phyloP scores from a whole-genome alignment of 2,329 filamentous ascomycete species.

The Clonostachys byssicola region DNA sequence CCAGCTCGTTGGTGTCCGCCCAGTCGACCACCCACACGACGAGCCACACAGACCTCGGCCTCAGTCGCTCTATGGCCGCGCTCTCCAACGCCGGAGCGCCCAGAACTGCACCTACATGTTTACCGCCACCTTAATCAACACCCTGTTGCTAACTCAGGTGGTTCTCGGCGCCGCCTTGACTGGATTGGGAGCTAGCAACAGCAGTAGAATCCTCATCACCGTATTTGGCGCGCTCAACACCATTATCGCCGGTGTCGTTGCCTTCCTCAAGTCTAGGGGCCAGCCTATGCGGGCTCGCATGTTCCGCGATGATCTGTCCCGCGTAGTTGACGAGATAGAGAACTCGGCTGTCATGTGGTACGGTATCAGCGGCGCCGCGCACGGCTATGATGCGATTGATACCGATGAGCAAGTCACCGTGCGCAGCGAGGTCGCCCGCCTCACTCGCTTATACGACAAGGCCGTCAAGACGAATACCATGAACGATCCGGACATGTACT shows the following conservation, averaged over 20 bases:
- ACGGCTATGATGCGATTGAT: constrained; percentile 12
- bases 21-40: constrained; percentile 6
- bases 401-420: constrained; percentile 13
- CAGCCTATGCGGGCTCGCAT: constrained; percentile 12
- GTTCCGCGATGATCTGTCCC: constrained; percentile 12
- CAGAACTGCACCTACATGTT: constrained; percentile 9
- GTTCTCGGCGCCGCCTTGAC: constrained; percentile 12
- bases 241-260: constrained; percentile 12
- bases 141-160: constrained; percentile 10
- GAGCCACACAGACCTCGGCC: constrained; percentile 6
- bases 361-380: constrained; percentile 8
- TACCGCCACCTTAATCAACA: constrained; percentile 11
- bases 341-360: constrained; percentile 14
- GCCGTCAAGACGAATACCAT: constrained; percentile 12
- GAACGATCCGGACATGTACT: constrained; percentile 13
- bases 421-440: constrained; percentile 11
- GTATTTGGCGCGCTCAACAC: constrained; percentile 13
- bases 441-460: constrained; percentile 13
- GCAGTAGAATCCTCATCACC: constrained; percentile 10
- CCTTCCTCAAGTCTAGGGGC: constrained; percentile 12
- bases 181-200: constrained; percentile 11
- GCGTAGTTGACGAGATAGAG: constrained; percentile 14
- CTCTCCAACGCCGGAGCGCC: constrained; percentile 5
- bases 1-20: constrained; percentile 7
- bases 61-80: constrained; percentile 11